Conservation (phyloP, 1,284 basidiomycete genomes). For the Fistulina hepatica region DNA sequence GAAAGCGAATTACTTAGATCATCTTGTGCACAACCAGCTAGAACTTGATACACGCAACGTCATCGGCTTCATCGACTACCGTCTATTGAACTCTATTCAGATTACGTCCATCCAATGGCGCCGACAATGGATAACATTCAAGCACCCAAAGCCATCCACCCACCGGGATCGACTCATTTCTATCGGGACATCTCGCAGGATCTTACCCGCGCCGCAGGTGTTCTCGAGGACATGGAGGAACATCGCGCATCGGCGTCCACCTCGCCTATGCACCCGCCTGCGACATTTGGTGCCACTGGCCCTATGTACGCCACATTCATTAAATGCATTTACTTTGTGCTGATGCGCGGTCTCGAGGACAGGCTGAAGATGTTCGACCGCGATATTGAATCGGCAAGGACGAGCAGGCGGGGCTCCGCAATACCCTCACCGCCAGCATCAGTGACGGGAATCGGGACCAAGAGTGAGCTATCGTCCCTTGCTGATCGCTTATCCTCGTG, state of each 20-base stretch:
- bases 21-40: too few relatives aligned
- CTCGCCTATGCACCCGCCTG: constrained; percentile 33
- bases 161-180: too few relatives aligned
- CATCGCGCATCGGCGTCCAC: constrained; percentile 19
- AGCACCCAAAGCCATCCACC: background rate
- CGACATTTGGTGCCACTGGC: constrained; percentile 34
- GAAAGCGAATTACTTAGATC: too few relatives aligned
- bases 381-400: constrained; percentile 41
- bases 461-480: constrained; percentile 36
- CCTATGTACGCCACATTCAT: constrained; percentile 19
- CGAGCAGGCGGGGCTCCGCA: constrained; percentile 55
- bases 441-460: constrained; percentile 73
- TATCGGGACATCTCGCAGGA: constrained; percentile 18
- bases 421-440: constrained; percentile 65
- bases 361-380: constrained; percentile 71
- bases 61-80: too few relatives aligned
- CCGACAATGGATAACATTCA: background rate
- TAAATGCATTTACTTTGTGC: too few relatives aligned
- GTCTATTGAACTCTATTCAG: too few relatives aligned
- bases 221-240: constrained; percentile 32
- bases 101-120: background rate
- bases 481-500: constrained; percentile 7
- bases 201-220: constrained; percentile 31
- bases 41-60: too few relatives aligned
- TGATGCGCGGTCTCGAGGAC: constrained; percentile 1